These are phyloP conservation scores for Babesia caballi DNA, from an alignment of 169 alveolate species.

Conservation along the genomic window DNA sequence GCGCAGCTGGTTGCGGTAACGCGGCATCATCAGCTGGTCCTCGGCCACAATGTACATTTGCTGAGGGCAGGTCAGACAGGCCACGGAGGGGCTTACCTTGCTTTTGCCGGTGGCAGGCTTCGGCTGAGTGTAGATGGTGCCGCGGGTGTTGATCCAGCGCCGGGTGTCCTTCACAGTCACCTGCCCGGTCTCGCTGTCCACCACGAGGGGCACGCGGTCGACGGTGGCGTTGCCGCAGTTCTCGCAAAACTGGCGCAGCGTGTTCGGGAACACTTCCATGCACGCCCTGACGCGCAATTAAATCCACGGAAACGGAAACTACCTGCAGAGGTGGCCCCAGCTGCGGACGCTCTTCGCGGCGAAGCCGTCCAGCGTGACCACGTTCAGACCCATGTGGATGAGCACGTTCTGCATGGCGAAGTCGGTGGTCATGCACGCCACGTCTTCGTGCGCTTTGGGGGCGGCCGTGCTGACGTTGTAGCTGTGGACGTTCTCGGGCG, in stretches of 20 bases:
- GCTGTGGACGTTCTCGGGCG: conserved; percentile 69
- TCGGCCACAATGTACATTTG: conserved; percentile 63
- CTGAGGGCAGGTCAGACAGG: background rate
- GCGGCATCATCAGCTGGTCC: conserved; percentile 69
- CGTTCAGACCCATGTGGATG: conserved; percentile 85
- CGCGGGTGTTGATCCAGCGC: conserved; percentile 70
- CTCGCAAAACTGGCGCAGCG: conserved; percentile 77
- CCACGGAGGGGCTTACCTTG: conserved; percentile 5
- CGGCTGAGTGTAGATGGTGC: conserved; percentile 71
- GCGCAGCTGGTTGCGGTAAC: conserved; percentile 49
- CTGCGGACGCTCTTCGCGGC: conserved; percentile 80
- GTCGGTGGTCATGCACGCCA: conserved; percentile 87
- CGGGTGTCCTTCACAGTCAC: conserved; percentile 63
- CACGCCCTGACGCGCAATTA: conserved; percentile 62
- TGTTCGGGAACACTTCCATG: conserved; percentile 64
- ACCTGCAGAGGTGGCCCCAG: conserved; percentile 84
- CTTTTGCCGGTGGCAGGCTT: conserved; percentile 62
- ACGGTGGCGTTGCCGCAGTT: conserved; percentile 88
- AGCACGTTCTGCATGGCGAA: conserved; percentile 89
- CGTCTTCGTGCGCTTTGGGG: conserved; percentile 20
- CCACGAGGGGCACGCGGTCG: conserved; percentile 57
- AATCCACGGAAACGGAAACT: no score
- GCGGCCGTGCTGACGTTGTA: conserved; percentile 48
- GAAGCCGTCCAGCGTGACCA: conserved; percentile 84
- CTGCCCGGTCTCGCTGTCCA: conserved; percentile 46